Percentiles rank a stretch among this genome's conserved stretches.
Conservation (phyloP, 371 early-diverging fungal genomes). For the Cokeromyces recurvatus region DNA sequence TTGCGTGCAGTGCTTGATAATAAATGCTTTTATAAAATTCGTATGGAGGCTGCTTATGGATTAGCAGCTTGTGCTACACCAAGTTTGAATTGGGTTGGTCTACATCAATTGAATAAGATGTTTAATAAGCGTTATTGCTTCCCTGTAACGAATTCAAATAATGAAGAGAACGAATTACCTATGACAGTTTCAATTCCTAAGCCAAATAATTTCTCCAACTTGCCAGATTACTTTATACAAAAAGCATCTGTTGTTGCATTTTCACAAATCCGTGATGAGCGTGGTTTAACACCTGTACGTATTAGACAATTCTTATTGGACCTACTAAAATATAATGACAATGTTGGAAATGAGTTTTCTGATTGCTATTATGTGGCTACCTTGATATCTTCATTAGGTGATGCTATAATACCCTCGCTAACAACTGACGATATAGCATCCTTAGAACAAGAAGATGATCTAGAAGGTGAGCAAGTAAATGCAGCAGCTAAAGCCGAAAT, state of each 20-base stretch:
- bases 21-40: conserved; percentile 87
- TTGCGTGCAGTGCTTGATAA: conserved; percentile 77
- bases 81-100: conserved; percentile 62
- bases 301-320: conserved; percentile 69
- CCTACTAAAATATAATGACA: conserved; percentile 85
- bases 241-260: conserved; percentile 78
- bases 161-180: conserved; percentile 36
- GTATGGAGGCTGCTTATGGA: conserved; percentile 89
- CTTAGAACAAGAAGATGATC: too few relatives aligned
- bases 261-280: conserved; percentile 60
- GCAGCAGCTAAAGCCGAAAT: conserved; percentile 67
- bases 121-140: conserved; percentile 76
- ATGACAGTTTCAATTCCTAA: conserved; percentile 63
- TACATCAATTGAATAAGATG: conserved; percentile 70
- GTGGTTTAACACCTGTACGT: conserved; percentile 62
- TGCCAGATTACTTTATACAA: conserved; percentile 87
- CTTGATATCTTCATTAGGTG: conserved; percentile 68
- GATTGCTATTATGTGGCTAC: conserved; percentile 78
- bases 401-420: conserved; percentile 55
- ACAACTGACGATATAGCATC: conserved; percentile 19
- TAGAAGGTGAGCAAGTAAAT: conserved; percentile 49
- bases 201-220: conserved; percentile 79
- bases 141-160: conserved; percentile 20
- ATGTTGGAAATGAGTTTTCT: conserved; percentile 81
- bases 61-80: conserved; percentile 70